Percentiles rank a stretch among this genome's conserved stretches.
phyloP scores from a whole-genome alignment of 768 basidiomycete species.

The Podaxis carcinomalis region DNA sequence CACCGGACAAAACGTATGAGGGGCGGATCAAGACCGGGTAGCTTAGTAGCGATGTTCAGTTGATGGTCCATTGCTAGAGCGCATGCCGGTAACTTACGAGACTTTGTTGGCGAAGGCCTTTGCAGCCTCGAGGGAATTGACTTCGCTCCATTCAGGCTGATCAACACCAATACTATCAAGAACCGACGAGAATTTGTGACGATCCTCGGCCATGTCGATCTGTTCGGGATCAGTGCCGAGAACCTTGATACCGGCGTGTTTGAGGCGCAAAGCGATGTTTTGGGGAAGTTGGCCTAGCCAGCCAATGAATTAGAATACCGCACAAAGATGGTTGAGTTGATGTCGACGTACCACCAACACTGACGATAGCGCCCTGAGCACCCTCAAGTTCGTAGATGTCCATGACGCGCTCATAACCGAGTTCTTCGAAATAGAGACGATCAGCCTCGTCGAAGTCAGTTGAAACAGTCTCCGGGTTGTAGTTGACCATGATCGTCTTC shows the following conservation, averaged over 20 bases:
- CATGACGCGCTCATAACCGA: conserved; percentile 98
- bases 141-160: conserved; percentile 96
- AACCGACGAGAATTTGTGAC: conserved; percentile 98
- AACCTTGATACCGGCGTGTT: conserved; percentile 86
- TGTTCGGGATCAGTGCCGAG: conserved; percentile 93
- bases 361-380: conserved; percentile 91
- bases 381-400: conserved; percentile 97
- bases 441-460: conserved; percentile 99
- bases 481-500: conserved; percentile 98
- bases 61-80: neutral
- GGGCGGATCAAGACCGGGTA: conserved; percentile 98
- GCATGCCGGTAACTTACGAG: conserved; percentile 40
- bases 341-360: conserved; percentile 77
- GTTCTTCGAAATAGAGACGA: conserved; percentile 95
- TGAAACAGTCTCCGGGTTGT: conserved; percentile 98
- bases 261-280: conserved; percentile 95
- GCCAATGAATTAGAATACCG: neutral
- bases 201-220: conserved; percentile 97
- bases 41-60: conserved; percentile 31
- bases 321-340: neutral
- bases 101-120: conserved; percentile 89
- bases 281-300: conserved; percentile 88
- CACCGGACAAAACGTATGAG: conserved; percentile 96
- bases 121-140: conserved; percentile 81
- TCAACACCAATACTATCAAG: conserved; percentile 94